phyloP scores from a whole-genome alignment of 2,329 filamentous ascomycete species.

The Penicillium sp. region DNA sequence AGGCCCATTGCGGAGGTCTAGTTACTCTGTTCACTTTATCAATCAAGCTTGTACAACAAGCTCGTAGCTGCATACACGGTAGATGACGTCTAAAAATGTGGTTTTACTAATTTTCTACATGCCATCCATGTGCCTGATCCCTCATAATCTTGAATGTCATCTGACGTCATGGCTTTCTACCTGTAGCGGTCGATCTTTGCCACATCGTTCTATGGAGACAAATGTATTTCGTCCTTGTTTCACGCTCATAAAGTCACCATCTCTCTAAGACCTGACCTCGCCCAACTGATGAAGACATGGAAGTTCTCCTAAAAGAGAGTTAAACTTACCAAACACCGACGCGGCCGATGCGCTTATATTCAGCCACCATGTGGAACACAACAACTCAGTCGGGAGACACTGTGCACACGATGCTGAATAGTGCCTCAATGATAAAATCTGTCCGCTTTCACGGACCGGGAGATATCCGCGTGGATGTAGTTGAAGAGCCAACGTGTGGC shows the following conservation, averaged over 20 bases:
- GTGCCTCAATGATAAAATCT: conserved; percentile 24
- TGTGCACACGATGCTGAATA: conserved; percentile 10
- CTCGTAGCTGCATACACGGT: neutral
- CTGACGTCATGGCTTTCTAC: neutral
- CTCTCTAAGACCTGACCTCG: neutral
- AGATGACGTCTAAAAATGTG: neutral
- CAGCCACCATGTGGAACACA: conserved; percentile 4
- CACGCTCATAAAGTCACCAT: neutral
- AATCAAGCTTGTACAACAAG: neutral
- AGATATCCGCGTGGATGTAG: conserved; percentile 32
- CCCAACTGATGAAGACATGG: neutral
- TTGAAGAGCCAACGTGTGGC: conserved; percentile 38
- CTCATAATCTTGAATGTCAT: neutral
- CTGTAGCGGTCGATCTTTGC: neutral
- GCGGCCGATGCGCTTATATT: neutral
- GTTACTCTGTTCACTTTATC: neutral
- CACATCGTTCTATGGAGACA: neutral
- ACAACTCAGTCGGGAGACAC: neutral
- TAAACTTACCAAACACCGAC: neutral
- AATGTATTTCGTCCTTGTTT: neutral
- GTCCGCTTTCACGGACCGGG: conserved; percentile 31
- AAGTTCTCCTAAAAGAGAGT: neutral
- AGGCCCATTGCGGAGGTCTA: too few species aligned
- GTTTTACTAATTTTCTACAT: neutral
- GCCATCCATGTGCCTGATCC: neutral